Conservation (phyloP, 257 asterid genomes). For the Gynochthodes officinalis region DNA sequence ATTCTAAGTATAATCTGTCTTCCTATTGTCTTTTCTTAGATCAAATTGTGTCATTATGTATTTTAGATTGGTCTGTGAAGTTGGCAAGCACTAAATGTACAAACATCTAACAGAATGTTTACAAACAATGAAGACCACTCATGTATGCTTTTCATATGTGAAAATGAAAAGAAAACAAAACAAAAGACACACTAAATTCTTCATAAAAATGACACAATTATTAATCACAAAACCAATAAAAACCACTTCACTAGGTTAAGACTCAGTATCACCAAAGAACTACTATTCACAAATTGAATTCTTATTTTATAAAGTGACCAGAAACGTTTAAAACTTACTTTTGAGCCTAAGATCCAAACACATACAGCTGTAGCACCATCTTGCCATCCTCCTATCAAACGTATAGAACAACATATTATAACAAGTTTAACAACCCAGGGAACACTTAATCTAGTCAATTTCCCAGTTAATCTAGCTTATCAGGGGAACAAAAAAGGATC, state of each 20-base stretch:
- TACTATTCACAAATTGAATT: not conserved
- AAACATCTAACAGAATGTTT: not conserved
- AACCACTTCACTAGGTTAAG: not conserved
- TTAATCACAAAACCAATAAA: not conserved
- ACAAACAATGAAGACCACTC: not conserved
- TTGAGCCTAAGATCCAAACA: slow-evolving; percentile 74
- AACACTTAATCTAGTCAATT: not conserved
- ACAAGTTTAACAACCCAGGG: not conserved
- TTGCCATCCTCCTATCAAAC: slow-evolving; percentile 78
- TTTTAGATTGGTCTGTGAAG: too few relatives aligned
- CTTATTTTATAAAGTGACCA: not conserved
- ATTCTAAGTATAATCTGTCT: not conserved
- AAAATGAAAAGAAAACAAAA: not conserved
- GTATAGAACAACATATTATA: slow-evolving; percentile 17
- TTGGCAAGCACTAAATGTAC: not conserved
- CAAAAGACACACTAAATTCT: not conserved
- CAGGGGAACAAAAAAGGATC: not conserved
- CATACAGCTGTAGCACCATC: slow-evolving; percentile 99
- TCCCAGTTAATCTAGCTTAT: not conserved
- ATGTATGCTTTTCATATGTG: not conserved
- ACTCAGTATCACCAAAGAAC: not conserved
- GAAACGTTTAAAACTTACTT: slow-evolving; percentile 43
- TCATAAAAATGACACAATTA: not conserved
- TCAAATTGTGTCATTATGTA: not conserved
- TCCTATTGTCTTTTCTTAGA: not conserved